Evolutionary conservation across 305 asterid genomes (phyloP), one percentile per base, ranked within the genome.

Genomic region (Solanum hybrid): DNA sequence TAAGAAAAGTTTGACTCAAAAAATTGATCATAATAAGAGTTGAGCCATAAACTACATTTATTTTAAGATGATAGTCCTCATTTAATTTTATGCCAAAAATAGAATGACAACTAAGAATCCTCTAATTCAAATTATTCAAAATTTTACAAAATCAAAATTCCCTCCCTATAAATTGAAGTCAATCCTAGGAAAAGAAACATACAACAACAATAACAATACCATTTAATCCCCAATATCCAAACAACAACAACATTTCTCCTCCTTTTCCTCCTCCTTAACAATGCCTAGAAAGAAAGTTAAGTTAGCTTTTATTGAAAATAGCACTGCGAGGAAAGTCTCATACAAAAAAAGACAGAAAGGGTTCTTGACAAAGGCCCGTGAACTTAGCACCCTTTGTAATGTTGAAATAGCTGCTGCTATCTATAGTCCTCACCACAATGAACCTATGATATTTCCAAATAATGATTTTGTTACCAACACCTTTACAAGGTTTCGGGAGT

Each of bases 271-370:
- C 78, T 78, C 64, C 17, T n/a, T 72, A 76, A 40, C 51, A 17
- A 94, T 92, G 95, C 31, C 93, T 2, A 92, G 94, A 34, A 92
- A 78, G 34, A 94, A 92, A 45, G 90, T 94, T 0, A 94, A 91
- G 22, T 86, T 93, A 0, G 96, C 94, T 1, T 94, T 66, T 87
- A 93, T 94, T 0, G 24, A 72, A 26, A 92, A 92, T 8, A 92
- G 89, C 7, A 24, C 92, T 0, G 92, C 92, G 8, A 90, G 96
- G 24, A 92, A 91, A 32, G 90, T 91, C 5, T 90, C 94, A 0
- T 95, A 56, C 90, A 92, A 88, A 26, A 94, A 73, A 73, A 73
- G 79, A 29, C 11, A 73, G 1, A 73, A 29, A 73, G 79, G 34
- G 10, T 73, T 73, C 24, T 71, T 93, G 31, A 94, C 95, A 88